Conservation (phyloP, 31 red algal species). For the Bonnemaisonia californica region DNA sequence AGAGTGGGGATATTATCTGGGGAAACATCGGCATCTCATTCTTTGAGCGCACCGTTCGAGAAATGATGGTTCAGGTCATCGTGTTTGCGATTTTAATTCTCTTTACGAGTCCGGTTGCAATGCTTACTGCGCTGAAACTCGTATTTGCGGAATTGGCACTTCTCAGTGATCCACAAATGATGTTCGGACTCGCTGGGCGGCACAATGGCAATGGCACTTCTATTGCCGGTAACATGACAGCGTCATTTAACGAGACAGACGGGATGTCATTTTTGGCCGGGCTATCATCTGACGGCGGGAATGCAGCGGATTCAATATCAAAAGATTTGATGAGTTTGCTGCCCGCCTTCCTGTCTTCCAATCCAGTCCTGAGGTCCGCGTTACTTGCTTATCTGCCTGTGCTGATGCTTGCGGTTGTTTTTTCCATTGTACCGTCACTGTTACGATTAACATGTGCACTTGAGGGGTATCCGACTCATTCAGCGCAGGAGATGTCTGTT, state of each 20-base stretch:
- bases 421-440: conserved; percentile 80
- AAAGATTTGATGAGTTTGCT: conserved; percentile 54
- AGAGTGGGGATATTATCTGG: conserved; percentile 90
- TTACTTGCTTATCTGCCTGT: conserved; percentile 89
- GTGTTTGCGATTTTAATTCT: conserved; percentile 71
- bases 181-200: conserved; percentile 30
- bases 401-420: conserved; percentile 70
- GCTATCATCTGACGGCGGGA: conserved; percentile 40
- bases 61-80: conserved; percentile 79
- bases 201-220: conserved; percentile 35
- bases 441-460: conserved; percentile 65
- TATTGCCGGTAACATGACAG: conserved; percentile 9
- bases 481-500: conserved; percentile 86
- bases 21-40: conserved; percentile 81
- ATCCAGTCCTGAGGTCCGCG: conserved; percentile 54
- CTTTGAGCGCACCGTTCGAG: conserved; percentile 68
- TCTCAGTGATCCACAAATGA: conserved; percentile 47
- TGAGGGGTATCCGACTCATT: conserved; percentile 86
- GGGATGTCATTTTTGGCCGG: conserved; percentile 49
- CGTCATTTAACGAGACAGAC: conserved; percentile 36
- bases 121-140: conserved; percentile 77
- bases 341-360: conserved; percentile 57
- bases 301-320: conserved; percentile 57
- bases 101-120: conserved; percentile 88
- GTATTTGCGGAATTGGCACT: conserved; percentile 56